phyloP scores from a whole-genome alignment of 2,329 filamentous ascomycete genomes.

The Fusarium cyanostomum region DNA sequence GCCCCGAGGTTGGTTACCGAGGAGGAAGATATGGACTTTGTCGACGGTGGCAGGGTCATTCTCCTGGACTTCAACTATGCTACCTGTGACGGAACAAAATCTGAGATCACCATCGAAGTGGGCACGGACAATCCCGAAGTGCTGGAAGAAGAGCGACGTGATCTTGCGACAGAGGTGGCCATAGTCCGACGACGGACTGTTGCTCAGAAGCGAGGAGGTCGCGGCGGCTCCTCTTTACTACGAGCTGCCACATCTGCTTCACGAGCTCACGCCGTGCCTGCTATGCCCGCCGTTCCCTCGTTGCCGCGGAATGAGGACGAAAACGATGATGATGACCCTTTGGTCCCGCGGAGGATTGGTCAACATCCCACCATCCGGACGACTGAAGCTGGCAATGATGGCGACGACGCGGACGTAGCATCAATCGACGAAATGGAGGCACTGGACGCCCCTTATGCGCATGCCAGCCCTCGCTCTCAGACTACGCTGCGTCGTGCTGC shows the following conservation, averaged over 20 bases:
- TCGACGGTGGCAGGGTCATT: conserved; percentile 79
- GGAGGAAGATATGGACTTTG: conserved; percentile 76
- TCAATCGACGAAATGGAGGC: conserved; percentile 68
- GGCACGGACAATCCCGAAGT: conserved; percentile 75
- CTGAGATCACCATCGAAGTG: conserved; percentile 75
- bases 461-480: conserved; percentile 75
- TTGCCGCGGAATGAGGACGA: conserved; percentile 46
- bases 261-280: conserved; percentile 41
- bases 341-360: conserved; percentile 61
- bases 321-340: conserved; percentile 56
- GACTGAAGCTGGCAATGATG: conserved; percentile 40
- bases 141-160: conserved; percentile 76
- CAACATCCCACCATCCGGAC: conserved; percentile 33
- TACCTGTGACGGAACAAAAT: conserved; percentile 61
- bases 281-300: conserved; percentile 45
- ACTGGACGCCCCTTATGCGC: conserved; percentile 76
- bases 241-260: conserved; percentile 58
- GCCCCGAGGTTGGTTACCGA: conserved; percentile 67
- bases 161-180: conserved; percentile 81
- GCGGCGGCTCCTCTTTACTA: conserved; percentile 54
- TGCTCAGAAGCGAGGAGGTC: conserved; percentile 65
- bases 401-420: conserved; percentile 56
- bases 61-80: conserved; percentile 79
- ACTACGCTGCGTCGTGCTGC: conserved; percentile 77
- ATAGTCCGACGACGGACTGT: conserved; percentile 80